These are phyloP conservation scores for Microbotryum silenes-acaulis DNA, from an alignment of 1,284 basidiomycete genomes.

Conservation along the genomic window DNA sequence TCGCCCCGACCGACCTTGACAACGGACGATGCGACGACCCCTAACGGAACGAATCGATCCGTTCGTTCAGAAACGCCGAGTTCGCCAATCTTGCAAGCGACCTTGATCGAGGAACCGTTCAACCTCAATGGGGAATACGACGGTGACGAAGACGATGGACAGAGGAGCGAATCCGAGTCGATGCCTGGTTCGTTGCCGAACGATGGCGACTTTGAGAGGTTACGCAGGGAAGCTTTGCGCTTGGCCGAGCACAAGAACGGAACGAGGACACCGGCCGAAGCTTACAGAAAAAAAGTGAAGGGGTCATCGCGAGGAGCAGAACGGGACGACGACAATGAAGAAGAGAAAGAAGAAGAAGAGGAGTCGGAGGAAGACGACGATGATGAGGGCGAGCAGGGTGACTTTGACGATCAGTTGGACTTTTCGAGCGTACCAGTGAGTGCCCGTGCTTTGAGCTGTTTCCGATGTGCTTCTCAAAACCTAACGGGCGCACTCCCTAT, in stretches of 20 bases:
- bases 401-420: conserved; percentile 32
- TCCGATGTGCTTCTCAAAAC: not conserved
- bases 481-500: not conserved
- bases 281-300: conserved; percentile 25
- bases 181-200: conserved; percentile 37
- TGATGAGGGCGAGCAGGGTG: conserved; percentile 26
- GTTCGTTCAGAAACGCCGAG: conserved; percentile 13
- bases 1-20: conserved; percentile 22
- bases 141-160: conserved; percentile 19
- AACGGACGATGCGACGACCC: conserved; percentile 10
- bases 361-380: conserved; percentile 22
- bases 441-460: not conserved
- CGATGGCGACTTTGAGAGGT: conserved; percentile 32
- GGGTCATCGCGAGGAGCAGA: conserved; percentile 16
- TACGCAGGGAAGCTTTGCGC: conserved; percentile 11
- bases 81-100: conserved; percentile 21
- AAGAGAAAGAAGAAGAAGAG: conserved; percentile 6
- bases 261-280: conserved; percentile 27
- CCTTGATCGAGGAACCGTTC: conserved; percentile 22
- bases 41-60: conserved; percentile 3
- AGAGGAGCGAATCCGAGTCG: conserved; percentile 25
- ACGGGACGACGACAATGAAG: conserved; percentile 18
- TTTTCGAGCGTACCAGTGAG: conserved; percentile 34
- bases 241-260: not conserved
- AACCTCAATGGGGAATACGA: conserved; percentile 17